phyloP scores from a whole-genome alignment of 2,329 filamentous ascomycete species.

The Monosporascus sp. region DNA sequence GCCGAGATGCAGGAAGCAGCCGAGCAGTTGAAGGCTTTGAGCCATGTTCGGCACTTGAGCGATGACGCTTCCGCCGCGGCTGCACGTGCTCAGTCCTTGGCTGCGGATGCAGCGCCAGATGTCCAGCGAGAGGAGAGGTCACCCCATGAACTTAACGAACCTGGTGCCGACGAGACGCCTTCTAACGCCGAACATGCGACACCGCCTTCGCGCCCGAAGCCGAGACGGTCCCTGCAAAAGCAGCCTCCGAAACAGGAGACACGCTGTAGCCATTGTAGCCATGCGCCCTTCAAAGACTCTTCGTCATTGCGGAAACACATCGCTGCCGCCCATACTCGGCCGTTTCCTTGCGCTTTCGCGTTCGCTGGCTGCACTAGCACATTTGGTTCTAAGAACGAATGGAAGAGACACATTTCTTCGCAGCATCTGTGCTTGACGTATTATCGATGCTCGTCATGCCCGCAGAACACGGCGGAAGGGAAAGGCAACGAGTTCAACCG shows the following conservation, averaged over 20 bases:
- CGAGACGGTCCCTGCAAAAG: conserved; percentile 43
- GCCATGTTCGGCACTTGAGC: conserved; percentile 54
- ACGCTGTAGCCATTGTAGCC: conserved; percentile 55
- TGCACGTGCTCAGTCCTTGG: conserved; percentile 15
- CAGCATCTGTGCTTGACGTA: conserved; percentile 74
- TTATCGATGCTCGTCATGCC: conserved; percentile 60
- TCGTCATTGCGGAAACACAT: conserved; percentile 63
- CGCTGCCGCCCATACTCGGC: conserved; percentile 62
- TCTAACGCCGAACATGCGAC: conserved; percentile 29
- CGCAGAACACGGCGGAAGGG: conserved; percentile 38
- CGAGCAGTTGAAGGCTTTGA: conserved; percentile 61
- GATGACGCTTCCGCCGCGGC: conserved; percentile 33
- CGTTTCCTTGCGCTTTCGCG: conserved; percentile 81
- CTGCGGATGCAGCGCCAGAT: conserved; percentile 21
- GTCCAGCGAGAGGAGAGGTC: conserved; percentile 37
- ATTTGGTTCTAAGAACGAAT: conserved; percentile 93
- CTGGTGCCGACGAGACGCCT: conserved; percentile 34
- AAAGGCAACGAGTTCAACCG: conserved; percentile 71
- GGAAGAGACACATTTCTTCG: conserved; percentile 90
- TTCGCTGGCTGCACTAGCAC: conserved; percentile 78
- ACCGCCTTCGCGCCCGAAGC: conserved; percentile 35
- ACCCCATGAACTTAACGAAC: conserved; percentile 35
- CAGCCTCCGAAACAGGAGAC: conserved; percentile 53
- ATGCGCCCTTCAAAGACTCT: conserved; percentile 62
- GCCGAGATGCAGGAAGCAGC: conserved; percentile 65